Evolutionary conservation across 1,139 yeast species (phyloP).

Genomic region (Yamadazyma taylorii): DNA sequence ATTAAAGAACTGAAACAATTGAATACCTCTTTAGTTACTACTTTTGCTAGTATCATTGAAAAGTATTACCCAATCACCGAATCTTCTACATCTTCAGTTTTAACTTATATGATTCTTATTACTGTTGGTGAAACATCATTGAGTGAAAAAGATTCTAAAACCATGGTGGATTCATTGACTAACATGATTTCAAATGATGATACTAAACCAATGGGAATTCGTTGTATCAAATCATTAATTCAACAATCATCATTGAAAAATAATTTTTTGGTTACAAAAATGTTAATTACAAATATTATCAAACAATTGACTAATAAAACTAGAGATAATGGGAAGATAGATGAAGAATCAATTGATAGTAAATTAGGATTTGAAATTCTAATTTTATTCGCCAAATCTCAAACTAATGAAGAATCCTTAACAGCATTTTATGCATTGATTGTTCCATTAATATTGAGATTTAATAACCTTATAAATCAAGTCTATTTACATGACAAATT

Average conservation of each 20-base stretch:
- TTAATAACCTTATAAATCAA: conserved; percentile 28
- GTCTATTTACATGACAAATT: conserved; percentile 52
- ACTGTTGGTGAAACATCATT: conserved; percentile 52
- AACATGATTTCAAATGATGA: conserved; percentile 28
- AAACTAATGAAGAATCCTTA: conserved; percentile 29
- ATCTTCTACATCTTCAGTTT: conserved; percentile 42
- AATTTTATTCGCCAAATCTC: conserved; percentile 42
- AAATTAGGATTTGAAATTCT: conserved; percentile 57
- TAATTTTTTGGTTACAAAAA: conserved; percentile 27
- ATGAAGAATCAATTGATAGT: conserved; percentile 21
- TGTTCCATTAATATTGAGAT: conserved; percentile 50
- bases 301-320: conserved; percentile 4
- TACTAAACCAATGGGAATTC: conserved; percentile 49
- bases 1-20: conserved; percentile 30
- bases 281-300: conserved; percentile 18
- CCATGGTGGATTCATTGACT: conserved; percentile 35
- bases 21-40: conserved; percentile 30
- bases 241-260: conserved; percentile 29
- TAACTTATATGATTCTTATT: conserved; percentile 60
- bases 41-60: conserved; percentile 38
- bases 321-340: background rate
- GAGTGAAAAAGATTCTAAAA: conserved; percentile 30
- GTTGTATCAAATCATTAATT: conserved; percentile 58
- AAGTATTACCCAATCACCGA: conserved; percentile 24
- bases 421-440: conserved; percentile 40